Percentiles rank a stretch among this genome's conserved stretches.
These are phyloP conservation scores for Filobasidium uniguttulatum DNA, from an alignment of 1,284 basidiomycete species.

Conservation along the genomic window DNA sequence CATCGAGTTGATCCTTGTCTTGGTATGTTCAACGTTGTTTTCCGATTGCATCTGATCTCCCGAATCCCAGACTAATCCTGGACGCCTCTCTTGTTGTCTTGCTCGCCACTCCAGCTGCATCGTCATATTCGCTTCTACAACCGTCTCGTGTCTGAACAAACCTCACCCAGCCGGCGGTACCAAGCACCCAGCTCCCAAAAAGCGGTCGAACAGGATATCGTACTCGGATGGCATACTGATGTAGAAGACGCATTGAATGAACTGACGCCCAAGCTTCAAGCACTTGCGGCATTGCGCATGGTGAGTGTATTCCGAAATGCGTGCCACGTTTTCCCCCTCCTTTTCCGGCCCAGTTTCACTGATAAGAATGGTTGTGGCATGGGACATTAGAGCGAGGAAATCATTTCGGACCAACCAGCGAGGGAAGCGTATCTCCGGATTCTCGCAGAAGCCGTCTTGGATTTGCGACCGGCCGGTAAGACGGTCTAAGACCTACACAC, in stretches of 20 bases:
- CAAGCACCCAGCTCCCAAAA: slow-evolving; percentile 10
- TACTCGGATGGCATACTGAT: slow-evolving; percentile 9
- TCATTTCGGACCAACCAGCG: slow-evolving; percentile 1
- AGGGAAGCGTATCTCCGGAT: neutral
- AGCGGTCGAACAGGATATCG: slow-evolving; percentile 13
- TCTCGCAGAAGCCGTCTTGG: neutral
- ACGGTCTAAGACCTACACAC: no score
- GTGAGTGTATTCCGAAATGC: no score
- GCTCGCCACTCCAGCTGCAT: slow-evolving; percentile 2
- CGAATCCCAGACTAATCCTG: no score
- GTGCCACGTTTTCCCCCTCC: no score
- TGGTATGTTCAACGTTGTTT: slow-evolving; percentile 7
- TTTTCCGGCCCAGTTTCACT: no score
- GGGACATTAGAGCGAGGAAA: neutral
- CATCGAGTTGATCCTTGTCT: slow-evolving; percentile 5
- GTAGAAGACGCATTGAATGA: slow-evolving; percentile 4
- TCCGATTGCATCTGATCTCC: no score
- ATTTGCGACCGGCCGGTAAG: neutral
- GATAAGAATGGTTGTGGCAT: no score
- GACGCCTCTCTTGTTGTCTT: neutral
- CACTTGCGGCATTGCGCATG: neutral
- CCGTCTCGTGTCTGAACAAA: slow-evolving; percentile 7
- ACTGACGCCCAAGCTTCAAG: neutral
- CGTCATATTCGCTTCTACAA: slow-evolving; percentile 12
- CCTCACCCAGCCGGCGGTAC: slow-evolving; percentile 6